Evolutionary conservation across 306 rosid genomes (phyloP), one percentile per base, ranked within the genome.

Genomic region (Casuarina glauca): DNA sequence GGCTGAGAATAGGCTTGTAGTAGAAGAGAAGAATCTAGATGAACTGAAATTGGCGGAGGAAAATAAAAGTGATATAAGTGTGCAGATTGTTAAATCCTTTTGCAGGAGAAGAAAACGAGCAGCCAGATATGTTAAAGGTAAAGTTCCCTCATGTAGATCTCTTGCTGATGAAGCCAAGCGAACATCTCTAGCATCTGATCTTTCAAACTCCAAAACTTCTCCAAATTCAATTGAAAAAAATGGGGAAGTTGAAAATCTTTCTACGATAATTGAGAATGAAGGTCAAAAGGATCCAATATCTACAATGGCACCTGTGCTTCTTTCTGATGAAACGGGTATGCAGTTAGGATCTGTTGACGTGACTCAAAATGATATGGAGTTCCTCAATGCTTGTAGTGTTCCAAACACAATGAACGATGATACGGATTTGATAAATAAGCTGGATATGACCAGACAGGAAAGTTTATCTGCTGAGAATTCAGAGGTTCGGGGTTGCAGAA

Each of bases 371-470:
- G 89, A 74, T 76, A 81, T 53, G 39, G 86, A 20, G 44, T 78
- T 78, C 71, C 41, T 82, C 46, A 77, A 80, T 75, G 61, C 78
- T 64, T 83, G 88, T 83, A 69, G 80, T 82, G 72, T 77, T 81
- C 52, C n/a, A 85, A 85, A 61, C 81, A 82, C 68, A 80, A 53
- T 75, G 62, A 74, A 58, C 67, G 74, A 69, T 67, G 88, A 82
- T 70, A 81, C 81, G 67, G 88, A 64, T 46, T 42, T 71, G 7
- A 61, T 83, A 77, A 67, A 75, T 79, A 73, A 88, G 77, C 80
- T 89, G 26, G 86, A 84, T 61, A 77, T 84, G 69, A 80, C 81
- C 16, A 69, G 72, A 45, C 83, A 86, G 71, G 91, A 85, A 78
- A 81, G 82, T 84, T 72, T 81, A 64, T 76, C 88, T 62, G 67